Percentiles rank a stretch among this genome's conserved stretches.
Evolutionary conservation across 176 grass and related monocot genomes (phyloP).

Genomic region (Zoysia japonica): DNA sequence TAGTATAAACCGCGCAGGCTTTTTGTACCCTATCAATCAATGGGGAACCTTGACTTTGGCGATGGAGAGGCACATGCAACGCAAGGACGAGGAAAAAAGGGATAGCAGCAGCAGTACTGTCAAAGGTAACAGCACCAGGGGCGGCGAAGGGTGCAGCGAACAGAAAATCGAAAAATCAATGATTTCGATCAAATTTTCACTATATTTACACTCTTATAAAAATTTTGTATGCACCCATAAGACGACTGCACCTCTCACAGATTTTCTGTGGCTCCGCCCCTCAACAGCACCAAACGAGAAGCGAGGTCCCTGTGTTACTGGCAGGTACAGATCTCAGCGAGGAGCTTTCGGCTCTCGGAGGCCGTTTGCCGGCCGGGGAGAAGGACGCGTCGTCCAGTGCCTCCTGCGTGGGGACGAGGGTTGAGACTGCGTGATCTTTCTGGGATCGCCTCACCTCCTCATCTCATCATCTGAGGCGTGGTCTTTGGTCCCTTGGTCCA

Average conservation of each 20-base stretch:
- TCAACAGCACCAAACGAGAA: too few relatives aligned
- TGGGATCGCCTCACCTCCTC: constrained; percentile 15
- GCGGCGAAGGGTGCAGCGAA: too few relatives aligned
- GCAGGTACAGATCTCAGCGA: neutral
- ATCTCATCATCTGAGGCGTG: constrained; percentile 21
- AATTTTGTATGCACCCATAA: too few relatives aligned
- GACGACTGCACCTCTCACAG: too few relatives aligned
- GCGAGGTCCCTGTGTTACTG: neutral
- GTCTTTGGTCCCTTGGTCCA: neutral
- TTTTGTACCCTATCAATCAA: constrained; percentile 33
- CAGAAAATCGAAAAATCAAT: too few relatives aligned
- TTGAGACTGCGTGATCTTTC: constrained; percentile 38
- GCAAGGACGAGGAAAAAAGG: constrained; percentile 15
- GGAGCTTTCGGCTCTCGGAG: neutral
- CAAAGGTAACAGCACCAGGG: neutral
- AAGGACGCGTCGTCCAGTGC: constrained; percentile 1
- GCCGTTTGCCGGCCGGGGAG: neutral
- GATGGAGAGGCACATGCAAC: neutral
- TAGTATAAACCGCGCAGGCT: too few relatives aligned
- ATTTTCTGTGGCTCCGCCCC: too few relatives aligned
- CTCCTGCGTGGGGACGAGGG: constrained; percentile 25
- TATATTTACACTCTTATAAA: too few relatives aligned
- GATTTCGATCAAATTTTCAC: too few relatives aligned
- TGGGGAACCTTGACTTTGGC: constrained; percentile 34
- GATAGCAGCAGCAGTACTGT: neutral